Evolutionary conservation across 2,329 filamentous ascomycete genomes (phyloP), one percentile per base, ranked within the genome.

Genomic region (Tothia fuscella): DNA sequence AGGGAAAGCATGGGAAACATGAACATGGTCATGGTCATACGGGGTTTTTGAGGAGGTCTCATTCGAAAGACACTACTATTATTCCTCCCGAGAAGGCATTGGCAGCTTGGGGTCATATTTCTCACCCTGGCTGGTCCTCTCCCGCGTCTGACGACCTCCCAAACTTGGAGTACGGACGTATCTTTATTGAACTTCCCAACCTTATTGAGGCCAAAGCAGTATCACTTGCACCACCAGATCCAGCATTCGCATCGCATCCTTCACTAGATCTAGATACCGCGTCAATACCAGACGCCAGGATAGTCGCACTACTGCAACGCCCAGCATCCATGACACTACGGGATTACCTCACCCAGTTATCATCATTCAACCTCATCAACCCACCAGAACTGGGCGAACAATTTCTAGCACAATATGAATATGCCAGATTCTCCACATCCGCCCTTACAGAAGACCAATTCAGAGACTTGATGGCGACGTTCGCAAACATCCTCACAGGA

Each of bases 171-270:
- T 96, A 93, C 59, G 72, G 71, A 51, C 77, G 78, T 2, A 85
- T 98, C 19, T 69, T 95, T 14, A 71, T 74, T 28, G 89, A 96
- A 60, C 69, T 98, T 19, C 85, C 88, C 1, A 81, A 93, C 55
- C 70, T 96, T 21, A 83, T 96, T 48, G 89, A 96, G 64, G 89
- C 85, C 7, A 89, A 89, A 58, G 89, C 87, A 1, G 76, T 95
- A n/a, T 87, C 84, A 0, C 72, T 94, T 28, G 85, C 82, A 0
- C 85, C 80, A 22, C 66, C 68, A 1, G 68, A 72, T 48, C 67
- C 70, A 3, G 58, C 62, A 3, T 52, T 62, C 19, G 56, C 57
- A 35, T 26, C 25, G 12, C 19, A 28, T n/a, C 24, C 17, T 6
- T 12, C 10, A 25, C 46, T 38, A 13, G 44, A 44, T 3, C 43